phyloP scores from a whole-genome alignment of 2,329 filamentous ascomycete genomes.

The Pleoardoris graminearum region DNA sequence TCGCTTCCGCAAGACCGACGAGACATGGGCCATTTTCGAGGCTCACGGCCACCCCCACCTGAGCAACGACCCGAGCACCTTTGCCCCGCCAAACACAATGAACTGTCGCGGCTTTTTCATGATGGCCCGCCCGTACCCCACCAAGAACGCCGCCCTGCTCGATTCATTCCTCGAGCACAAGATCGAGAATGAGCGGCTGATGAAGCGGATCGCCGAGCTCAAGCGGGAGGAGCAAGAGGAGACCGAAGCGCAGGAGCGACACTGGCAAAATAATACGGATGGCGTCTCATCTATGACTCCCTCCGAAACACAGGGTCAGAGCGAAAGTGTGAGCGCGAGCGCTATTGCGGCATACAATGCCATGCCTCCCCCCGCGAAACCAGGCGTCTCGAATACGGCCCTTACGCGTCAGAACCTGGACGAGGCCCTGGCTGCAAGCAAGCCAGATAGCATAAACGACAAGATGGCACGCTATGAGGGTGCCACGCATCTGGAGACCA shows the following conservation, averaged over 20 bases:
- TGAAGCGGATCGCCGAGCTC: slow-evolving; percentile 80
- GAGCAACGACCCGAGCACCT: slow-evolving; percentile 66
- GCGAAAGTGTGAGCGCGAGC: slow-evolving; percentile 32
- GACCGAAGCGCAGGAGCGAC: slow-evolving; percentile 63
- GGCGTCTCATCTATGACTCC: slow-evolving; percentile 57
- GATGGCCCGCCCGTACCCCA: slow-evolving; percentile 88
- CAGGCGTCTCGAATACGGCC: slow-evolving; percentile 64
- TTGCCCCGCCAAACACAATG: slow-evolving; percentile 60
- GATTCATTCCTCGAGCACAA: slow-evolving; percentile 97
- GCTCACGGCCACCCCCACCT: slow-evolving; percentile 92
- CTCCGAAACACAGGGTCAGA: slow-evolving; percentile 48
- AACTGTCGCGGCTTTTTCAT: slow-evolving; percentile 91
- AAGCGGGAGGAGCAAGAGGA: slow-evolving; percentile 85
- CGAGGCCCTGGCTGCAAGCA: slow-evolving; percentile 66
- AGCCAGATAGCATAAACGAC: slow-evolving; percentile 76
- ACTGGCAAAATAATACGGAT: slow-evolving; percentile 64
- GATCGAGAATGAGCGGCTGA: slow-evolving; percentile 88
- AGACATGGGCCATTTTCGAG: slow-evolving; percentile 79
- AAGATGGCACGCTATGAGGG: slow-evolving; percentile 84
- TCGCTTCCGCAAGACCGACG: slow-evolving; percentile 75
- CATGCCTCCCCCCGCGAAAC: slow-evolving; percentile 70
- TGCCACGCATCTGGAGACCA: slow-evolving; percentile 74
- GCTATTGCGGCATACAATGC: slow-evolving; percentile 51
- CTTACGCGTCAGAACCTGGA: slow-evolving; percentile 81
- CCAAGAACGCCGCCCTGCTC: slow-evolving; percentile 79